A percentile compares a stretch with the other conserved stretches of the same genome.
phyloP scores from a whole-genome alignment of 2,329 filamentous ascomycete genomes.

The Stemphylium beticola region DNA sequence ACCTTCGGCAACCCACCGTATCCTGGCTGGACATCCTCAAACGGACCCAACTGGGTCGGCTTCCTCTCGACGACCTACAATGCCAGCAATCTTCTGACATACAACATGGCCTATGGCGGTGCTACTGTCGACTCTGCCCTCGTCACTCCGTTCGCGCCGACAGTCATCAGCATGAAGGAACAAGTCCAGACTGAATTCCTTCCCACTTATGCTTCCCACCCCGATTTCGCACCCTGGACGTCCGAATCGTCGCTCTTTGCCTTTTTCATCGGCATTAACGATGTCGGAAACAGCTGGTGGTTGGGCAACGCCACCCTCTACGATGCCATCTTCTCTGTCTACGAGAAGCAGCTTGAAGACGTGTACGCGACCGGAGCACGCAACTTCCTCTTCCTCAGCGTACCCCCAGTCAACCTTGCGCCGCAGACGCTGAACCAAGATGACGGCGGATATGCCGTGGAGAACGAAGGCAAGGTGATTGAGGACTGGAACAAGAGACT shows the following conservation, averaged over 20 bases:
- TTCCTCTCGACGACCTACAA: constrained; percentile 49
- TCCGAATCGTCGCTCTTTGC: constrained; percentile 55
- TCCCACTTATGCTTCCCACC: constrained; percentile 47
- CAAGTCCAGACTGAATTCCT: constrained; percentile 57
- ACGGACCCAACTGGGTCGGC: constrained; percentile 64
- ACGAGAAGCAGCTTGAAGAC: constrained; percentile 45
- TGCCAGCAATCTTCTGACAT: constrained; percentile 55
- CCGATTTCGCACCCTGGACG: constrained; percentile 51
- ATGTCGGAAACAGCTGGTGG: constrained; percentile 60
- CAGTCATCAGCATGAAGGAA: constrained; percentile 59
- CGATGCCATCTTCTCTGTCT: constrained; percentile 47
- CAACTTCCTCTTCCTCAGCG: constrained; percentile 58
- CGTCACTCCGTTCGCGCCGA: constrained; percentile 57
- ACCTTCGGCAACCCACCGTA: constrained; percentile 68
- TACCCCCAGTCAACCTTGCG: constrained; percentile 58
- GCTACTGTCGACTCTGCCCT: constrained; percentile 51
- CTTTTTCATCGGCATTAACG: constrained; percentile 64
- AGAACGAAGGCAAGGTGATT: constrained; percentile 53
- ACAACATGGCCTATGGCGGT: constrained; percentile 59
- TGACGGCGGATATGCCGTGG: constrained; percentile 44
- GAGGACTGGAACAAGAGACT: constrained; percentile 60
- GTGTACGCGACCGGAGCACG: constrained; percentile 56
- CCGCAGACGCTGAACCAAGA: constrained; percentile 53
- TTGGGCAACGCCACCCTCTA: constrained; percentile 44
- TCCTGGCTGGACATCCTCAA: constrained; percentile 50